phyloP scores from a whole-genome alignment of 306 rosid species.

The Cicer yamashitae region DNA sequence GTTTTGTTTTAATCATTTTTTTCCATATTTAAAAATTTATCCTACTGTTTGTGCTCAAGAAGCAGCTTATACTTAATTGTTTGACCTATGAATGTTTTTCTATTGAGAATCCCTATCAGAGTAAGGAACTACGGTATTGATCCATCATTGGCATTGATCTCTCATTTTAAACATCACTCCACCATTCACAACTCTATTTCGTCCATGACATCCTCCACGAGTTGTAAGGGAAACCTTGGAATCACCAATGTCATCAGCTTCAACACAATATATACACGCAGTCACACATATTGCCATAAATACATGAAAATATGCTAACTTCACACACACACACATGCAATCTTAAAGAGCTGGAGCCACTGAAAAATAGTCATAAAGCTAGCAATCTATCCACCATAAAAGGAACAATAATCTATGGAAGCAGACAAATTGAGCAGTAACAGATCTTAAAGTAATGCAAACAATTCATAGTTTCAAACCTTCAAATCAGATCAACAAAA shows the following conservation, averaged over 20 bases:
- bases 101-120: background rate
- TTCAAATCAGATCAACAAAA: slow-evolving; percentile 12
- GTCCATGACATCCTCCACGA: background rate
- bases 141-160: background rate
- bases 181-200: background rate
- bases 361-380: background rate
- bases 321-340: background rate
- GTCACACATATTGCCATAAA: background rate
- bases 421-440: slow-evolving; percentile 7
- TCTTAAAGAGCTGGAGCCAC: background rate
- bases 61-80: background rate
- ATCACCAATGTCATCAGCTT: background rate
- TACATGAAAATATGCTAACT: background rate
- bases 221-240: background rate
- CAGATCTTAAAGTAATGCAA: background rate
- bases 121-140: background rate
- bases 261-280: background rate
- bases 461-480: slow-evolving; percentile 19
- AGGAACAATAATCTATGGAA: background rate
- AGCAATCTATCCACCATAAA: background rate
- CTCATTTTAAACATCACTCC: background rate
- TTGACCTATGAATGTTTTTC: background rate
- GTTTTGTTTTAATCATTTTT: background rate
- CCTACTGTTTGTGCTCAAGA: background rate
- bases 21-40: background rate